Conservation (phyloP, 1,139 yeast genomes). For the Hansenula sp. region DNA sequence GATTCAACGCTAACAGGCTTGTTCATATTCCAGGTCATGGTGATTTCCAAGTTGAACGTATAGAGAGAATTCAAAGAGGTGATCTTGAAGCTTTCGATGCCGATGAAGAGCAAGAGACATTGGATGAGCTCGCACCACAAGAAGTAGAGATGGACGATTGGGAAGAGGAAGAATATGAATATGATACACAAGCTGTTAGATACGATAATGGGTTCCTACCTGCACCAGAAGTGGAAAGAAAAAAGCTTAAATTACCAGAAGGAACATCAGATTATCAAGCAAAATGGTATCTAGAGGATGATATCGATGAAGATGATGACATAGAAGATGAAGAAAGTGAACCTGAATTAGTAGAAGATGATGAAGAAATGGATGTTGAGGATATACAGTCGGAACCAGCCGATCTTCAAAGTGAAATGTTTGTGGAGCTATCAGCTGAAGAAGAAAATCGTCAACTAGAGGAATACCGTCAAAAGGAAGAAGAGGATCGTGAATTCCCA, state of each 20-base stretch:
- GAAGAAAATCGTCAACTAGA: constrained; percentile 79
- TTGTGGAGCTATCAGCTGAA: constrained; percentile 71
- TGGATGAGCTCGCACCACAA: constrained; percentile 63
- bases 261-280: constrained; percentile 96
- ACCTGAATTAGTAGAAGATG: constrained; percentile 28
- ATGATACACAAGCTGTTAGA: constrained; percentile 52
- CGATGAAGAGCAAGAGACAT: constrained; percentile 52
- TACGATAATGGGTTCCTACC: constrained; percentile 45
- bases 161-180: constrained; percentile 38
- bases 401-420: constrained; percentile 52
- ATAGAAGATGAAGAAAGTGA: constrained; percentile 32
- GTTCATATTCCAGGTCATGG: constrained; percentile 89
- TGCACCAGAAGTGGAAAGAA: constrained; percentile 31
- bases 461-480: constrained; percentile 63
- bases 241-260: constrained; percentile 56
- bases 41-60: constrained; percentile 72
- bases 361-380: constrained; percentile 30
- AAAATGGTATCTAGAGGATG: constrained; percentile 79
- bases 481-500: constrained; percentile 89
- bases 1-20: constrained; percentile 70
- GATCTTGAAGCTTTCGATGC: constrained; percentile 32
- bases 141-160: constrained; percentile 50
- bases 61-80: constrained; percentile 43
- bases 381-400: constrained; percentile 42
- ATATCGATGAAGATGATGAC: constrained; percentile 40